phyloP scores from a whole-genome alignment of 345 rosid species.

The Cardamine chenopodiifolia region DNA sequence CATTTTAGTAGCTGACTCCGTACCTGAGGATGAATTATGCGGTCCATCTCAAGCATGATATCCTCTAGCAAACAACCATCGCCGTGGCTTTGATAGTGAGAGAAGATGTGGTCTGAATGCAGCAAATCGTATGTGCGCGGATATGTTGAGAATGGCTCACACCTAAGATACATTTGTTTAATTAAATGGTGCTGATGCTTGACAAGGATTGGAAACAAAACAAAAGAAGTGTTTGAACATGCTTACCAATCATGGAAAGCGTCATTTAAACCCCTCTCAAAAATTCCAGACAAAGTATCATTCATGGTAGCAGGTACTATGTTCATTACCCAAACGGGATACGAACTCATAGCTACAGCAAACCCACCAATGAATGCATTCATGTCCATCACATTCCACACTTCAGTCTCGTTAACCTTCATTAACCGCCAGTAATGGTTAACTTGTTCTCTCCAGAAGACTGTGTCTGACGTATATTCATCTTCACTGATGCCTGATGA shows the following conservation, averaged over 20 bases:
- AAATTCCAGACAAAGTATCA: constrained; percentile 76
- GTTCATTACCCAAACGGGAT: constrained; percentile 94
- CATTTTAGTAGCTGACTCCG: not conserved
- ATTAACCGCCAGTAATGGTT: constrained; percentile 67
- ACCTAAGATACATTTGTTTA: constrained; percentile 48
- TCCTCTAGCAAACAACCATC: constrained; percentile 80
- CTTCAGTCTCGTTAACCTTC: constrained; percentile 53
- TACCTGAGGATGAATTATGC: constrained; percentile 83
- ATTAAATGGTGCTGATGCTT: not conserved
- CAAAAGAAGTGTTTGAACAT: not conserved
- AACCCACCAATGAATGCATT: constrained; percentile 85
- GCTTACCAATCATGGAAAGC: constrained; percentile 93
- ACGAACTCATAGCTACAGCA: constrained; percentile 60
- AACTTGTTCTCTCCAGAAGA: constrained; percentile 80
- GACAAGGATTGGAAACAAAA: constrained; percentile 8
- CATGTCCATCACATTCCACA: constrained; percentile 91
- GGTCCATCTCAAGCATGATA: constrained; percentile 93
- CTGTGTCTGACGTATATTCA: constrained; percentile 56
- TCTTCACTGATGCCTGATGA: constrained; percentile 65
- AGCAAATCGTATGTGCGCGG: constrained; percentile 86
- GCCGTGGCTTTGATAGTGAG: constrained; percentile 54
- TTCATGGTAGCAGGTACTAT: constrained; percentile 68
- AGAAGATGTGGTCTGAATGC: constrained; percentile 72
- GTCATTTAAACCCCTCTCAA: constrained; percentile 73
- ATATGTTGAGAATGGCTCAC: constrained; percentile 95